Evolutionary conservation across 1,284 basidiomycete species (phyloP), one percentile per base, ranked within the genome.

Genomic region (Cryptococcus depauperatus): DNA sequence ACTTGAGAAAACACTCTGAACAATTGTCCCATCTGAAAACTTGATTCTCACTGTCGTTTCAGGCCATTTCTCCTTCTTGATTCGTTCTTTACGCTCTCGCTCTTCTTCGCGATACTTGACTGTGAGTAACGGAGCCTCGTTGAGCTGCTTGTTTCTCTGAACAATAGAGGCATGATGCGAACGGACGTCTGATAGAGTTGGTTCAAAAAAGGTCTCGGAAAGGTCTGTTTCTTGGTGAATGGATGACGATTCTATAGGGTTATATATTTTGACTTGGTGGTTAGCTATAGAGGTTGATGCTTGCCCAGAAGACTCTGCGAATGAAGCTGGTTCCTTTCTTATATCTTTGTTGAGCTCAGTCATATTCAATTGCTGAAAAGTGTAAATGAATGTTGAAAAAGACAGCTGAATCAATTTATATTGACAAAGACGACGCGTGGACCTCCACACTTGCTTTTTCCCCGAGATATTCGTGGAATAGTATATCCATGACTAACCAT

Each of bases 1-100:
- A 16, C 64, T 67, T 7, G 67, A 64, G 48, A 70, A 70, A 1
- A 50, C 44, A 37, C 57, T 62, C 47, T 70, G 66, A 8, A 70
- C 62, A 44, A 66, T 61, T 5, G 68, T 69, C 14, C 67, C 63
- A 47, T 70, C 66, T 3, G 64, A 64, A 49, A 70, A 70, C 51
- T 61, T 63, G 11, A 70, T 50, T 11, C 68, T 49, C 30, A 70
- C 69, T 7, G 66, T 70, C 2, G 68, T 62, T 65, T 40, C 26
- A 18, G 68, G 68, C 68, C 68, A 70, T 45, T 56, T 66, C 39
- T 62, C 62, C 23, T 52, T 56, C 52, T 64, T 69, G 35, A 51
- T 47, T 51, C 53, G 56, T 41, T 69, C 64, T 37, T 37, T 47
- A 32, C 56, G 55, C 4, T 43, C 53, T 22, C 47, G 50, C 44